Evolutionary conservation across 176 grass and related monocot genomes (phyloP).

Genomic region (Neostapfia colusana): DNA sequence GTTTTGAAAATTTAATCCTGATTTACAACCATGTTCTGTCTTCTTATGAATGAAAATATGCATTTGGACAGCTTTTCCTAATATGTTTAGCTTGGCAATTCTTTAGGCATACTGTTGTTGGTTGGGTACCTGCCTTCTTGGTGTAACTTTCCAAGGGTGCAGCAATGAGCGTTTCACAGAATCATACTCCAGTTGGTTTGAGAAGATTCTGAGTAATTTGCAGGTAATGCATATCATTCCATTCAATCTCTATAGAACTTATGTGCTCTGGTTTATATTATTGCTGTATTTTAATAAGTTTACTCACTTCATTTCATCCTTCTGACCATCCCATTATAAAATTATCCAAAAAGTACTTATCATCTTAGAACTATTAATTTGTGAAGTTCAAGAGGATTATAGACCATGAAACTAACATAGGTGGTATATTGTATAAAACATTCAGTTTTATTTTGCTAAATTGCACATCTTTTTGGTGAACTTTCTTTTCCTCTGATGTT

Average conservation of each 20-base stretch:
- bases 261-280: background rate
- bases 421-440: background rate
- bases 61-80: constrained; percentile 2
- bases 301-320: constrained; percentile 9
- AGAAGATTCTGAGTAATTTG: constrained; percentile 47
- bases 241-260: constrained; percentile 2
- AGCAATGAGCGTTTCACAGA: constrained; percentile 42
- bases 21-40: constrained; percentile 11
- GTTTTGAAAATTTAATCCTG: background rate
- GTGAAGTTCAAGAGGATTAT: constrained; percentile 15
- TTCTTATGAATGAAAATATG: constrained; percentile 9
- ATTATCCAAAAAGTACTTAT: constrained; percentile 4
- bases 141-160: constrained; percentile 49
- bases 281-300: background rate
- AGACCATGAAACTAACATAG: background rate
- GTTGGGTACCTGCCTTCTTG: constrained; percentile 55
- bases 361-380: constrained; percentile 13
- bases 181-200: constrained; percentile 49
- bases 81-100: constrained; percentile 18
- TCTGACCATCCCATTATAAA: background rate
- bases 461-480: background rate
- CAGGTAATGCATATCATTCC: constrained; percentile 38
- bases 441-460: background rate
- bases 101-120: constrained; percentile 43
- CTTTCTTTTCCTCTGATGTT: background rate